Conservation (phyloP, 352 stramenopile species). For the Pythium vanterpoolii region DNA sequence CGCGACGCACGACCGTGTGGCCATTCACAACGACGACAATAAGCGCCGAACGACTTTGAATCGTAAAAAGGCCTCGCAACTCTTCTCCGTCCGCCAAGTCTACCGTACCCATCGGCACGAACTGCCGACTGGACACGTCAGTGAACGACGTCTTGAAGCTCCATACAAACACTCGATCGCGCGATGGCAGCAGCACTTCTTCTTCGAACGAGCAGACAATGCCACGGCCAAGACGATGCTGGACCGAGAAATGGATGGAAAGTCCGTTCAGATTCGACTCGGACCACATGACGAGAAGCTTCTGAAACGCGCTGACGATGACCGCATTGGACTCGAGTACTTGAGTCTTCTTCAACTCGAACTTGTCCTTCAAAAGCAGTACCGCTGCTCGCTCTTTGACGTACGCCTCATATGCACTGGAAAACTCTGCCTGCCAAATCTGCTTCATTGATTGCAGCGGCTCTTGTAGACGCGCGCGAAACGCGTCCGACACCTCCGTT, state of each 20-base stretch:
- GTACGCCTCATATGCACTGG: neutral
- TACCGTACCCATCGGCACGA: neutral
- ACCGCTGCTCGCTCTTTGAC: neutral
- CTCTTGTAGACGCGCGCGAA: constrained; percentile 1
- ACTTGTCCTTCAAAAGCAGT: neutral
- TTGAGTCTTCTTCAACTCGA: neutral
- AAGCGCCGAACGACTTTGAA: neutral
- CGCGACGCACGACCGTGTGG: neutral
- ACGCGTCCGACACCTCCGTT: neutral
- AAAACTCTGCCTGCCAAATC: neutral
- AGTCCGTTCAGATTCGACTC: neutral
- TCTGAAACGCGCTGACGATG: neutral
- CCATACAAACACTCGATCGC: neutral
- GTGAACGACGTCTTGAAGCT: neutral
- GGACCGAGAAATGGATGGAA: neutral
- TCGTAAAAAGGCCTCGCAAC: neutral
- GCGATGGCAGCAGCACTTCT: neutral
- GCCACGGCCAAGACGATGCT: neutral
- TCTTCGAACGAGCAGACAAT: constrained; percentile 2
- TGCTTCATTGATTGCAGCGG: constrained; percentile 3
- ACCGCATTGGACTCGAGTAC: neutral
- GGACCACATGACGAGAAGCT: neutral
- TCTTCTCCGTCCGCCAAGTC: neutral
- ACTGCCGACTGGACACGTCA: neutral
- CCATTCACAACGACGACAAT: neutral